Evolutionary conservation across 2,329 filamentous ascomycete genomes (phyloP).

Genomic region (Colletotrichum limetticola): DNA sequence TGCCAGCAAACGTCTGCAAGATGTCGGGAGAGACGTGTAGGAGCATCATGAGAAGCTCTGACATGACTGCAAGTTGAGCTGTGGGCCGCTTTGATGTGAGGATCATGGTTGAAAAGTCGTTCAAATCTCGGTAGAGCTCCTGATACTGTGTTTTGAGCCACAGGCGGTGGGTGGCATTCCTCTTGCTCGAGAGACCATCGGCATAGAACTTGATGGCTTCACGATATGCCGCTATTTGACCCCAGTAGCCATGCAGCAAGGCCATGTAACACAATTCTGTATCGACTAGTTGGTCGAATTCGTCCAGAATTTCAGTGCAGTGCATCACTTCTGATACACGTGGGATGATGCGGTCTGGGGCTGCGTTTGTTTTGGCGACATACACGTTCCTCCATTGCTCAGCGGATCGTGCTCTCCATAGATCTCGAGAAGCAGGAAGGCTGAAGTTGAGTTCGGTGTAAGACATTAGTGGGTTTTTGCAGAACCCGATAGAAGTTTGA

Average conservation of each 20-base stretch:
- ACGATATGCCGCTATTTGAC: conserved; percentile 45
- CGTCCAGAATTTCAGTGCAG: conserved; percentile 32
- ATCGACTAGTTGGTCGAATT: conserved; percentile 39
- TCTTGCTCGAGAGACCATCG: conserved; percentile 23
- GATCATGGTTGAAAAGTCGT: conserved; percentile 39
- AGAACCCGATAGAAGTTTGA: conserved; percentile 42
- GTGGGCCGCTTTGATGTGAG: conserved; percentile 31
- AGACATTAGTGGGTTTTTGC: conserved; percentile 43
- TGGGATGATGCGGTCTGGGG: conserved; percentile 16
- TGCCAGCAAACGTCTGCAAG: conserved; percentile 54
- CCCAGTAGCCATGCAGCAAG: conserved; percentile 44
- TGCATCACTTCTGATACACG: conserved; percentile 31
- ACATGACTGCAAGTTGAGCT: conserved; percentile 31
- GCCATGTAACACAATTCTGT: conserved; percentile 44
- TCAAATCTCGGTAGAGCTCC: conserved; percentile 43
- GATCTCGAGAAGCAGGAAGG: conserved; percentile 37
- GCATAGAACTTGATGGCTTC: conserved; percentile 44
- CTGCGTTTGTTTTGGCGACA: conserved; percentile 23
- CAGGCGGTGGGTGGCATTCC: conserved; percentile 37
- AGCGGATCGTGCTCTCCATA: conserved; percentile 41
- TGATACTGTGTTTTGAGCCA: conserved; percentile 45
- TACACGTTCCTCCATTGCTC: conserved; percentile 41
- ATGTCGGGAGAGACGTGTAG: conserved; percentile 54
- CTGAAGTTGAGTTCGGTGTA: conserved; percentile 44
- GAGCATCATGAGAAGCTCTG: conserved; percentile 38